Evolutionary conservation across 306 rosid species (phyloP), one percentile per base, ranked within the genome.

Genomic region (Adenanthera pavonina): DNA sequence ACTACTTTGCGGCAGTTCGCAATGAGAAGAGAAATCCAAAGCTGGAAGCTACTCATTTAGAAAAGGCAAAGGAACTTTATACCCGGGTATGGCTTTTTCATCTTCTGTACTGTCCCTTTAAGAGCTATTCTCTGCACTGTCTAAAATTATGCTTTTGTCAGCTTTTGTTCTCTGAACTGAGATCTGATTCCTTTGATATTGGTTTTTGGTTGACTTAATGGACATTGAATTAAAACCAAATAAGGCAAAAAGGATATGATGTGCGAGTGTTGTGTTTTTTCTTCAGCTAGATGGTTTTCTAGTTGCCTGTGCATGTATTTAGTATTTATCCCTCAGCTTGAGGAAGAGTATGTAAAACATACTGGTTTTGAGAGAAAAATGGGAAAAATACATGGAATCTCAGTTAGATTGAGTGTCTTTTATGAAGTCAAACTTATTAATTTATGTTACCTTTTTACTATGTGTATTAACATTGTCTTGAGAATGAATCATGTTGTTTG

Each of bases 11-110:
- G 0, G 98, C 99, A 59, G 90, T 96, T 86, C 99, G 98, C 52
- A 96, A 96, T 82, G 99, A 96, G 86, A 96, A 96, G 86, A 89
- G 99, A 89, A 89, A 88, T 82, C 99, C 99, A 68, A 96, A 96
- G 91, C 89, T 96, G 88, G 99, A 96, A 86, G 99, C 98, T 78
- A 93, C 99, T 60, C 99, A 95, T 88, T 90, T 93, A 88, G 99
- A 95, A 83, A 95, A 95, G 88, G 85, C 99, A 64, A 95, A 95
- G 89, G 99, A 96, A 85, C 96, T 96, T 60, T 96, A 93, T 80
- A 88, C 99, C 13, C 83, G 85, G 84, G 99, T 96, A 88, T 33
- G 76, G 34, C 34, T 44, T 57, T 78, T 46, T 78, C 56, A 14
- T 74, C 33, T 84, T 52, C 44, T 68, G 66, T 65, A 14, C 75